Base-by-base conservation (phyloP, 306 rosid species). In the Cicer yamashitae region DNA sequence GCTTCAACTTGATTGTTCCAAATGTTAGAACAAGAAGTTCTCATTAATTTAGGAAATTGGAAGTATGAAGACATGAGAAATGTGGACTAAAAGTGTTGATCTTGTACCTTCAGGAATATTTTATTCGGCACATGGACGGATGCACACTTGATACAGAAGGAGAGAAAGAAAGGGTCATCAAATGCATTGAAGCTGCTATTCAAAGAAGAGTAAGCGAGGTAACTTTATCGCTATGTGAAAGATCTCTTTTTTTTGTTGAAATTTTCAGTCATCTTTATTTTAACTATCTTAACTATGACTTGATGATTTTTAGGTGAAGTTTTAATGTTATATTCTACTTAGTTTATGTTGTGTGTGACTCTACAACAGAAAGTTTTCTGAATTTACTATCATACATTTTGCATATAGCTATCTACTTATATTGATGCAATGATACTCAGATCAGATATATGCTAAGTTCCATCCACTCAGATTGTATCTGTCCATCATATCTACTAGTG, bases 121-220 rank as follows among this genome's bases (percentile, higher is more conserved):
- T 76, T 76, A 85, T 94, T 65, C 93, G 96, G 30, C 97, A 91
- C 77, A 60, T 86, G 93, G 98, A 90, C 79, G 97, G 97, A 30
- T 91, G 94, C 87, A 94, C 94, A 12, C 94, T 94, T 44, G 96
- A 94, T 70, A 87, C 89, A 9, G 93, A 90, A 79, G 97, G 90
- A 73, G 98, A 91, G 76, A 85, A 90, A 83, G 97, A 91, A 82
- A 84, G 93, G 80, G 94, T 91, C 17, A 74, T 87, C 78, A 86
- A 91, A 88, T 94, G 98, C 84, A 88, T 94, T 68, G 91, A 91
- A 76, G 96, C 97, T 73, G 98, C 94, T 44, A 94, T 94, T 84
- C 87, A 68, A 52, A 90, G 98, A 94, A 79, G 97, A 90, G 88
- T 90, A 54, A 84, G 96, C 82, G 98, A 90, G 98, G 98, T 88